phyloP scores from a whole-genome alignment of 1,284 basidiomycete species.

The Hypsizygus ulmarius region DNA sequence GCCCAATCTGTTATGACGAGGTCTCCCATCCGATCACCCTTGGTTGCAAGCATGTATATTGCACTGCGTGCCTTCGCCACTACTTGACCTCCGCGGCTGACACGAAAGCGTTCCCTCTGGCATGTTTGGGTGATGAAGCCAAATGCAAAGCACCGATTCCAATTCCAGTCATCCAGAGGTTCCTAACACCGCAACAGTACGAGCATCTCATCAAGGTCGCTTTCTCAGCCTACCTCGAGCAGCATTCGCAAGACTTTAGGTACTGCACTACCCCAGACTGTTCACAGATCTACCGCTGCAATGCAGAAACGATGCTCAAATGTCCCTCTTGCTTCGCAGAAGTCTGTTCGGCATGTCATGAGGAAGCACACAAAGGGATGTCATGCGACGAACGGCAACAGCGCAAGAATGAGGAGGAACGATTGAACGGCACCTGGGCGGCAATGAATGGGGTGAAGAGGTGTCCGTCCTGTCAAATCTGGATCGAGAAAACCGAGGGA shows the following conservation, averaged over 20 bases:
- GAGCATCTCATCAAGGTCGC: conserved; percentile 43
- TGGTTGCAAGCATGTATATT: conserved; percentile 53
- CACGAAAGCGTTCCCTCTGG: conserved; percentile 46
- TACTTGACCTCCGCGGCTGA: conserved; percentile 46
- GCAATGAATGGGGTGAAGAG: conserved; percentile 31
- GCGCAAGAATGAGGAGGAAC: conserved; percentile 40
- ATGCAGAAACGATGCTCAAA: conserved; percentile 24
- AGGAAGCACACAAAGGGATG: conserved; percentile 50
- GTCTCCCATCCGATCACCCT: conserved; percentile 44
- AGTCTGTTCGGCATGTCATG: conserved; percentile 50
- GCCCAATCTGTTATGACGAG: conserved; percentile 51
- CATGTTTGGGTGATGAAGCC: conserved; percentile 49
- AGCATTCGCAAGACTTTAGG: conserved; percentile 43
- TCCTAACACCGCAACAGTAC: conserved; percentile 43
- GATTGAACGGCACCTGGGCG: conserved; percentile 44
- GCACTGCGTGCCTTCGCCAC: conserved; percentile 49
- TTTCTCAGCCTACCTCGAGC: conserved; percentile 44
- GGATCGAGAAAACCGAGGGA: conserved; percentile 49
- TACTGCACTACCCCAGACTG: conserved; percentile 60
- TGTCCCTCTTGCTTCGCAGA: conserved; percentile 47
- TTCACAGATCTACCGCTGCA: conserved; percentile 48
- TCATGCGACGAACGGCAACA: conserved; percentile 43
- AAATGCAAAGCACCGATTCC: conserved; percentile 48
- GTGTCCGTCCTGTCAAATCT: conserved; percentile 43
- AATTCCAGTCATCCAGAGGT: conserved; percentile 46